phyloP scores from a whole-genome alignment of 352 stramenopile genomes.

The Pythium folliculosum region DNA sequence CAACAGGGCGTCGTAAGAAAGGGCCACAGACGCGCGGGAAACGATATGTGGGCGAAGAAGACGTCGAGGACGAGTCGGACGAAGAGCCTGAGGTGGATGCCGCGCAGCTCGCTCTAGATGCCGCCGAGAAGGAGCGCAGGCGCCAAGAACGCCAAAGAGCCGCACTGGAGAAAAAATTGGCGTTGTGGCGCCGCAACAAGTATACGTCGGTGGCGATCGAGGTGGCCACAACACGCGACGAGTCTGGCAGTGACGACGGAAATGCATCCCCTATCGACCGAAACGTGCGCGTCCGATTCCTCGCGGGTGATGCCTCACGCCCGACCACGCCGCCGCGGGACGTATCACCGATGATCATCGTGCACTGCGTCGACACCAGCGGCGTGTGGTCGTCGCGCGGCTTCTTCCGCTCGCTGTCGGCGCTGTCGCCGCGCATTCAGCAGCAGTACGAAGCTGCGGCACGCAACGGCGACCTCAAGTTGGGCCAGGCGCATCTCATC shows the following conservation, averaged over 20 bases:
- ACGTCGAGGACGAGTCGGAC: constrained; percentile 36
- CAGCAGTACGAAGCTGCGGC: constrained; percentile 63
- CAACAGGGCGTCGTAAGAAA: constrained; percentile 31
- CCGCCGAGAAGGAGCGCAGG: constrained; percentile 39
- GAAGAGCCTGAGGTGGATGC: constrained; percentile 22
- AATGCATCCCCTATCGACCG: constrained; percentile 12
- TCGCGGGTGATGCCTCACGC: constrained; percentile 59
- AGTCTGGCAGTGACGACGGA: constrained; percentile 12
- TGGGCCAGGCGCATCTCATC: constrained; percentile 73
- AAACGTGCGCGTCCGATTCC: constrained; percentile 42
- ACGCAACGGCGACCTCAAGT: constrained; percentile 64
- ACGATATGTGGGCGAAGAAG: constrained; percentile 37
- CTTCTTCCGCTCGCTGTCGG: constrained; percentile 70
- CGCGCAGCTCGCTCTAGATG: constrained; percentile 22
- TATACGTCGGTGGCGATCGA: constrained; percentile 57
- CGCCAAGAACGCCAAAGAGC: constrained; percentile 46
- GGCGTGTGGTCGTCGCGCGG: constrained; percentile 69
- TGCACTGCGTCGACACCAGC: constrained; percentile 80
- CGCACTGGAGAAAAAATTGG: constrained; percentile 49
- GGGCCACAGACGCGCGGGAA: constrained; percentile 25
- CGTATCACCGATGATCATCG: constrained; percentile 40
- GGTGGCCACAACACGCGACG: neutral
- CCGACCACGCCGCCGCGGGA: constrained; percentile 28
- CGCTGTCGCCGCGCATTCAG: constrained; percentile 51
- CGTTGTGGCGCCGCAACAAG: constrained; percentile 58